phyloP scores from a whole-genome alignment of 371 early-diverging fungal species.

The Mortierella sp. region DNA sequence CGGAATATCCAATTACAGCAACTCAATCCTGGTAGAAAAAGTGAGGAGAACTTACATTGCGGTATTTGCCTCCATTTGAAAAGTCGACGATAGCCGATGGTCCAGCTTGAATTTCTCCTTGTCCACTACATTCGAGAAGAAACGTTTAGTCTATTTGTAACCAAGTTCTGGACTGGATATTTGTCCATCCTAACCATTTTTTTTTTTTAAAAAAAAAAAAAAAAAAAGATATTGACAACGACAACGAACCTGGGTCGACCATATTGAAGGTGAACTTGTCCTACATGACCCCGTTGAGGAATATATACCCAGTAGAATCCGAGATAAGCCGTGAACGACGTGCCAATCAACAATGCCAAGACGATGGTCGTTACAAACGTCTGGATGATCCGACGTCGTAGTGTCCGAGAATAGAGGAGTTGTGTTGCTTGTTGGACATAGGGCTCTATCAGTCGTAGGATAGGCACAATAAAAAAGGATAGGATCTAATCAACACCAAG shows the following conservation, averaged over 20 bases:
- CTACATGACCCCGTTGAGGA: conserved; percentile 56
- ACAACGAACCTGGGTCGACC: conserved; percentile 6
- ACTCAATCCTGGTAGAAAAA: too few species aligned
- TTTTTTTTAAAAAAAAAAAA: too few species aligned
- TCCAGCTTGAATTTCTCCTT: not conserved
- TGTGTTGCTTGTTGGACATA: conserved; percentile 2
- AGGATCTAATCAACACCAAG: conserved; percentile 12
- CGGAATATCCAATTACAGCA: too few species aligned
- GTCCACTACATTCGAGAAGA: too few species aligned
- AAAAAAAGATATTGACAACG: too few species aligned
- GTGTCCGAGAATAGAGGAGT: conserved; percentile 16
- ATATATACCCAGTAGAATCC: conserved; percentile 59
- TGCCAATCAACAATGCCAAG: conserved; percentile 19
- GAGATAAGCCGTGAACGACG: conserved; percentile 53
- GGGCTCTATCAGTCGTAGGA: conserved; percentile 23
- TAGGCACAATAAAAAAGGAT: conserved; percentile 32
- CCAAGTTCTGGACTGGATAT: too few species aligned
- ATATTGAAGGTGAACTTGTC: conserved; percentile 58
- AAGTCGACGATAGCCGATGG: conserved; percentile 7
- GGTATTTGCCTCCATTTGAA: conserved; percentile 8
- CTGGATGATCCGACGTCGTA: conserved; percentile 32
- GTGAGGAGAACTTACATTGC: conserved; percentile 7
- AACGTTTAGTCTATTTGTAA: too few species aligned
- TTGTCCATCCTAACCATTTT: too few species aligned
- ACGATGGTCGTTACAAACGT: conserved; percentile 16